Evolutionary conservation across 2,329 filamentous ascomycete genomes (phyloP).

Genomic region (Fusarium devonianum): DNA sequence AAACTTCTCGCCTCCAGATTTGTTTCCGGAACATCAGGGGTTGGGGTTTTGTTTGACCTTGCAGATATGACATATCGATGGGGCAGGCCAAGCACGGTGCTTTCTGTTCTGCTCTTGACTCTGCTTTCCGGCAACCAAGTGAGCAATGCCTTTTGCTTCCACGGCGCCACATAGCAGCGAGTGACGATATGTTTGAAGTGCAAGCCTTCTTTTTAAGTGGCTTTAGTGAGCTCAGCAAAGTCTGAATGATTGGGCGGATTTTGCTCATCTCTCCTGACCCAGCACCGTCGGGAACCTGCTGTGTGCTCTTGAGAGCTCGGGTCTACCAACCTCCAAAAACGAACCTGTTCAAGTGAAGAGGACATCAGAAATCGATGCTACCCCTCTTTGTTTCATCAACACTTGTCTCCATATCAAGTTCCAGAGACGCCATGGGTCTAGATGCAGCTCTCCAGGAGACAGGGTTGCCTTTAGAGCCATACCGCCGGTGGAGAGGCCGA

Average conservation of each 20-base stretch:
- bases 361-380: slow-evolving; percentile 20
- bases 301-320: slow-evolving; percentile 10
- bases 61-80: slow-evolving; percentile 25
- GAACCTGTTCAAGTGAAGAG: slow-evolving; percentile 24
- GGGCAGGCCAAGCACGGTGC: slow-evolving; percentile 19
- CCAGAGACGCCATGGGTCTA: slow-evolving; percentile 20
- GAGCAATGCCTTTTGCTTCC: slow-evolving; percentile 9
- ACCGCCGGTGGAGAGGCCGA: no score
- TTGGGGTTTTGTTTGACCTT: slow-evolving; percentile 20
- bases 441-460: slow-evolving; percentile 4
- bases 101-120: slow-evolving; percentile 27
- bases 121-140: slow-evolving; percentile 26
- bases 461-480: neutral
- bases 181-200: slow-evolving; percentile 6
- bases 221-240: slow-evolving; percentile 21
- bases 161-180: slow-evolving; percentile 8
- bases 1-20: slow-evolving; percentile 19
- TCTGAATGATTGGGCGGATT: slow-evolving; percentile 25
- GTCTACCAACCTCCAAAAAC: slow-evolving; percentile 12
- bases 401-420: slow-evolving; percentile 8
- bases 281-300: slow-evolving; percentile 7
- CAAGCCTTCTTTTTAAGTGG: no score
- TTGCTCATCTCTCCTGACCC: no score
- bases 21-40: slow-evolving; percentile 37
- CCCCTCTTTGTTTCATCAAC: slow-evolving; percentile 31